A percentile compares a stretch with the other conserved stretches of the same genome.
Conservation (phyloP, 495 filamentous ascomycete species). For the Penicillium salamii region DNA sequence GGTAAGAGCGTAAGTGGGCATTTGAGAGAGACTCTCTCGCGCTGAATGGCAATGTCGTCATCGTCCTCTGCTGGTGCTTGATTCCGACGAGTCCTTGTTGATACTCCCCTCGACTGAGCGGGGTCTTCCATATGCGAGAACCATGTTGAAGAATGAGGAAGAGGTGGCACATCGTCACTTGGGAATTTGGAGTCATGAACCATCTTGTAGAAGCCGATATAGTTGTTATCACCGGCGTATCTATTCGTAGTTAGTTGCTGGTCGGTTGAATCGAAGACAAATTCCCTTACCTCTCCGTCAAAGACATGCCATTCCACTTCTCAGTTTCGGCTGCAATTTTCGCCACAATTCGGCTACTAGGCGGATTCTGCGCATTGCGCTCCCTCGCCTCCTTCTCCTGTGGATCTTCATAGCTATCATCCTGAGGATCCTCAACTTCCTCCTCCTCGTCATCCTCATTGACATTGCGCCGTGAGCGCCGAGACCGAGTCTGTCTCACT, state of each 20-base stretch:
- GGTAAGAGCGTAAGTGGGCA: constrained; percentile 76
- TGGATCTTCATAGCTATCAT: constrained; percentile 28
- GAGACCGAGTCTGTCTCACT: constrained; percentile 13
- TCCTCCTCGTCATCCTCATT: constrained; percentile 15
- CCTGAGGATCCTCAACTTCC: constrained; percentile 22
- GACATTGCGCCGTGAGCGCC: constrained; percentile 18
- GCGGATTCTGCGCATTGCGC: constrained; percentile 20
- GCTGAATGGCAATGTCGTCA: constrained; percentile 72
- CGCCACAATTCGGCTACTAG: constrained; percentile 26
- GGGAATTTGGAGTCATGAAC: constrained; percentile 74
- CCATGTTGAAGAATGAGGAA: constrained; percentile 71
- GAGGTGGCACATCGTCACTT: constrained; percentile 56
- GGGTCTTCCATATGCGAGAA: constrained; percentile 56
- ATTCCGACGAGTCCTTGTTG: constrained; percentile 22
- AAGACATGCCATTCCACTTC: constrained; percentile 33
- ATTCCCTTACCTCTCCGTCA: constrained; percentile 35
- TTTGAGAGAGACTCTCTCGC: constrained; percentile 66
- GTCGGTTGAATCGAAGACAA: neutral
- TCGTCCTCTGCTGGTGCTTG: constrained; percentile 50
- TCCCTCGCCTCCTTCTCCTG: constrained; percentile 20
- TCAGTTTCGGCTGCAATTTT: constrained; percentile 22
- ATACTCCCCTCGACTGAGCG: constrained; percentile 15
- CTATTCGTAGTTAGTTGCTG: constrained; percentile 14
- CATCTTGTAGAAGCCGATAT: constrained; percentile 71
- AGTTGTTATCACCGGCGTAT: constrained; percentile 76